phyloP scores from a whole-genome alignment of 345 rosid genomes.

The Sisymbrium altissimum region DNA sequence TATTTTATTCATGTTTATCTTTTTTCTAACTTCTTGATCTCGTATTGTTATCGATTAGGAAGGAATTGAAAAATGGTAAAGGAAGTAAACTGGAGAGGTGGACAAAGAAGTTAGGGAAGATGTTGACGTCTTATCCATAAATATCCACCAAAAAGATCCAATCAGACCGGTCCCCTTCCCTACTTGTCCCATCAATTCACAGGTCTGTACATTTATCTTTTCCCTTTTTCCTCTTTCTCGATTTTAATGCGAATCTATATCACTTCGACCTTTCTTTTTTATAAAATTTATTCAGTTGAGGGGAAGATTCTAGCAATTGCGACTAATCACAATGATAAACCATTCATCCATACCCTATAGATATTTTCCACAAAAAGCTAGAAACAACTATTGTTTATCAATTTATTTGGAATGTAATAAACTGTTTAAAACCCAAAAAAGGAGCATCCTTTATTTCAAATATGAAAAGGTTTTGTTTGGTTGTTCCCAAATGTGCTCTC shows the following conservation, averaged over 20 bases:
- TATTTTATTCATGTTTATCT: no score
- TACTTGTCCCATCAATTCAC: conserved; percentile 28
- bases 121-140: conserved; percentile 56
- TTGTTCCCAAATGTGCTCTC: conserved; percentile 28
- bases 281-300: neutral
- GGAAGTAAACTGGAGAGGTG: neutral
- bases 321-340: neutral
- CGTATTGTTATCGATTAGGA: neutral
- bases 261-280: neutral
- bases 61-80: neutral
- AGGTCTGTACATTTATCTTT: neutral
- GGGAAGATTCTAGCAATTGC: neutral
- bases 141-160: conserved; percentile 35
- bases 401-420: neutral
- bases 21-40: neutral
- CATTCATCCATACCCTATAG: neutral
- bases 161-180: conserved; percentile 34
- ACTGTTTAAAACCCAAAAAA: conserved; percentile 11
- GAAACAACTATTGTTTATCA: neutral
- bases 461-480: conserved; percentile 29
- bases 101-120: conserved; percentile 44
- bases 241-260: conserved; percentile 6
- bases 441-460: conserved; percentile 32
- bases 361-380: conserved; percentile 6
- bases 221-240: neutral